These are phyloP conservation scores for Sonneratia caseolaris DNA, from an alignment of 345 rosid genomes.

Conservation along the genomic window DNA sequence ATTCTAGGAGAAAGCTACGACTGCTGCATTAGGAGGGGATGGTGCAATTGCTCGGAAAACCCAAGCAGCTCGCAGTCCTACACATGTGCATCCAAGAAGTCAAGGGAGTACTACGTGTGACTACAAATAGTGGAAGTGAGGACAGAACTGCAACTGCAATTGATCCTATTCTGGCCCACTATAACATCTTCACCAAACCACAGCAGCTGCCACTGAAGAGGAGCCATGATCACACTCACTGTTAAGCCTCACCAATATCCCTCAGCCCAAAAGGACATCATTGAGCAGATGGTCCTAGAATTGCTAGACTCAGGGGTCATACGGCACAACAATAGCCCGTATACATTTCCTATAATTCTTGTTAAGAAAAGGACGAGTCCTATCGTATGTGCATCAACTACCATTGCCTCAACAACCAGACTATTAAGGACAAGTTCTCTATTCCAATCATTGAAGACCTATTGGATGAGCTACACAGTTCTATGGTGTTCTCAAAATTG, in stretches of 20 bases:
- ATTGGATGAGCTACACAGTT: neutral
- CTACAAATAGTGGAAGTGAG: neutral
- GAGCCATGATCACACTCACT: neutral
- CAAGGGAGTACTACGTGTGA: too few species aligned
- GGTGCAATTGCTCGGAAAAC: neutral
- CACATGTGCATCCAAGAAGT: too few species aligned
- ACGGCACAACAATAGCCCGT: neutral
- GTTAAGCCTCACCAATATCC: neutral
- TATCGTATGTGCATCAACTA: neutral
- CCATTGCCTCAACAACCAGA: neutral
- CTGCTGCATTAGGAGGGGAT: neutral
- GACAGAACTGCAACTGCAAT: neutral
- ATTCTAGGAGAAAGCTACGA: neutral
- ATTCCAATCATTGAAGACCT: too few species aligned
- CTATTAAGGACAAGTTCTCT: too few species aligned
- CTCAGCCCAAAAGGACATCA: neutral
- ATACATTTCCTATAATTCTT: neutral
- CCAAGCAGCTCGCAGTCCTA: too few species aligned
- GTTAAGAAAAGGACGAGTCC: neutral
- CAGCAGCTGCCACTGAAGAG: neutral
- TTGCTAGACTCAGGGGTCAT: neutral
- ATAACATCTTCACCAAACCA: neutral
- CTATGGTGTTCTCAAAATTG: neutral
- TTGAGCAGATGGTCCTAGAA: too few species aligned
- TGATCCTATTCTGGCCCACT: too few species aligned